phyloP scores from a whole-genome alignment of 179 eudicot species.

The Gypsophila paniculata region DNA sequence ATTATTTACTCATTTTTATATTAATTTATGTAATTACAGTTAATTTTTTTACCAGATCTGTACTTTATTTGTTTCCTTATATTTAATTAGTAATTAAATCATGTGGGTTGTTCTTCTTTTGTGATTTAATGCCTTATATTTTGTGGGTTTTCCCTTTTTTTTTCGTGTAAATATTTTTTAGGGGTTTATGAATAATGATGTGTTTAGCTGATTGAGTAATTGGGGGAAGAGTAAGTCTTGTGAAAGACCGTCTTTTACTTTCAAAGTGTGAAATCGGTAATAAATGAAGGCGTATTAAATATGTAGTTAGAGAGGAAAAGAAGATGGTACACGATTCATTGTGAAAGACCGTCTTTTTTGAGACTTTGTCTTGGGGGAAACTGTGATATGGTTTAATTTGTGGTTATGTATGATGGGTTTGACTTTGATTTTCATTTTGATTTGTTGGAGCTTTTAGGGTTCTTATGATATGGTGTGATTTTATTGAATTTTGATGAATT shows the following conservation, averaged over 20 bases:
- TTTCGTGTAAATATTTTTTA: background rate
- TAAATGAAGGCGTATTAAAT: too few relatives aligned
- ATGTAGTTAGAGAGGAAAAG: too few relatives aligned
- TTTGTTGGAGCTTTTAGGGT: slow-evolving; percentile 1
- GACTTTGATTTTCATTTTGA: background rate
- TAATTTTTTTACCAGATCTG: slow-evolving; percentile 22
- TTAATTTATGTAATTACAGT: slow-evolving; percentile 3
- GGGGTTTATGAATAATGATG: background rate
- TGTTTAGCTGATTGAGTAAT: background rate
- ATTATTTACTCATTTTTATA: background rate
- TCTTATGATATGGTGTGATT: background rate
- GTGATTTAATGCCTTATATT: background rate
- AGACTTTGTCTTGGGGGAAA: background rate
- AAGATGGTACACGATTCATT: too few relatives aligned
- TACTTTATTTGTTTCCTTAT: background rate
- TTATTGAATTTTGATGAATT: background rate
- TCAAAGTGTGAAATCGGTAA: too few relatives aligned
- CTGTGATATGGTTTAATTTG: slow-evolving; percentile 17
- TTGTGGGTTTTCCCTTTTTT: background rate
- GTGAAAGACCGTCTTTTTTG: too few relatives aligned
- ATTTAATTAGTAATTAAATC: background rate
- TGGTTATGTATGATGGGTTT: background rate
- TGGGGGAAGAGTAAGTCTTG: too few relatives aligned
- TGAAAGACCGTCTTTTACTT: too few relatives aligned
- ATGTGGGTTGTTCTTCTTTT: background rate